These are phyloP conservation scores for Starmerella apicola DNA, from an alignment of 805 yeast genomes.

Conservation along the genomic window DNA sequence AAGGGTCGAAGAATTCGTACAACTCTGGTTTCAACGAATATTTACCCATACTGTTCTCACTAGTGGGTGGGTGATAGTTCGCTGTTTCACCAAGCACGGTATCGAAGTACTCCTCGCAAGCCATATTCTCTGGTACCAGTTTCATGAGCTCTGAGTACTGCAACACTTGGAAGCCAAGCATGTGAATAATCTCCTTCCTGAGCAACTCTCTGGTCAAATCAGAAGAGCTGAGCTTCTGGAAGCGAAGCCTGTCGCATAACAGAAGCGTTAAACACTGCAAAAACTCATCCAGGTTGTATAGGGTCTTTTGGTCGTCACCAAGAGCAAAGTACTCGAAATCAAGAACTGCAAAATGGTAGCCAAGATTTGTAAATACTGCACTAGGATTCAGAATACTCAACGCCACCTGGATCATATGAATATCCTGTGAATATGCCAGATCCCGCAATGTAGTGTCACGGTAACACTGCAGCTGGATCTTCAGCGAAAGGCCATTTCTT, in stretches of 20 bases:
- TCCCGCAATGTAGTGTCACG: constrained; percentile 69
- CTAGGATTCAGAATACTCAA: constrained; percentile 47
- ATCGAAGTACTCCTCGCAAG: constrained; percentile 64
- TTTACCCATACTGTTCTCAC: constrained; percentile 45
- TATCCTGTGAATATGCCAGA: constrained; percentile 66
- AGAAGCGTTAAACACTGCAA: constrained; percentile 53
- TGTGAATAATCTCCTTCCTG: constrained; percentile 64
- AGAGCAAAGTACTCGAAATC: constrained; percentile 41
- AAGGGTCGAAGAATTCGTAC: constrained; percentile 58
- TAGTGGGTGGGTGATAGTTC: constrained; percentile 48
- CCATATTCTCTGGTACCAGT: constrained; percentile 62
- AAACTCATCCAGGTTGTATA: constrained; percentile 69
- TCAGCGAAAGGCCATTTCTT: constrained; percentile 73
- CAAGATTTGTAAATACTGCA: constrained; percentile 41
- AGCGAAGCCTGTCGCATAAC: constrained; percentile 52
- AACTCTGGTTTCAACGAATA: constrained; percentile 53
- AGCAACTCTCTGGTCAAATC: constrained; percentile 41
- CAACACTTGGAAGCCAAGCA: constrained; percentile 62
- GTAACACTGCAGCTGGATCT: constrained; percentile 69
- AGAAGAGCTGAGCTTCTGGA: constrained; percentile 37
- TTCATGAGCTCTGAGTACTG: constrained; percentile 57
- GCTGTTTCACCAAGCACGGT: constrained; percentile 45
- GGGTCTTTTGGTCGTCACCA: constrained; percentile 31
- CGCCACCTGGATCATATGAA: constrained; percentile 53
- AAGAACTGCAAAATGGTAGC: constrained; percentile 57